Evolutionary conservation across 129 eudicot genomes (phyloP), one percentile per base, ranked within the genome.

Genomic region (Tagetes patula): DNA sequence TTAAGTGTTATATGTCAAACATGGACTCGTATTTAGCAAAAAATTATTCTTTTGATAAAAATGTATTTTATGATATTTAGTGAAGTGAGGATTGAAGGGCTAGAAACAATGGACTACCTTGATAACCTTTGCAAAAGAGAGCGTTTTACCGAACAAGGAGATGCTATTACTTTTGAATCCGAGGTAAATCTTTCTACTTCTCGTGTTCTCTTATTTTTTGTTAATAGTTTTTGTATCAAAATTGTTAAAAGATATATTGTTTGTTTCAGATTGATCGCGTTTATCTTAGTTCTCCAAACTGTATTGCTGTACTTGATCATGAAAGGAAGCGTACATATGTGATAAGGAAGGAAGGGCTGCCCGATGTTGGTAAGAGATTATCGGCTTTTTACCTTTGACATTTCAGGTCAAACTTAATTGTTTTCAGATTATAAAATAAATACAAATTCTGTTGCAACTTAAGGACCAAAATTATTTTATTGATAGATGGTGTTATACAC

Each of bases 41-140:
- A 3, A 9, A 64, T 45, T 10, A 0, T 12, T n/a, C 5, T 52
- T 32, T 39, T 31, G 27, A 8, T 30, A 43, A 70, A 6, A 30
- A 0, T 3, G 36, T 30, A 7, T 27, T 10, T 8, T 74, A 58
- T 74, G 48, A 5, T 74, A 52, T 13, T 70, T 84, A 94, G 98
- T 82, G 98, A 94, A 78, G 96, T 94, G 85, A 84, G 98, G 81
- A 80, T 94, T 20, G 98, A 94, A 94, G 97, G 97, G 40, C 80
- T 94, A 55, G 98, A 94, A 71, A 94, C 98, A 11, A 83, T 84
- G 67, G 96, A 94, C 79, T 94, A 87, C 80, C 59, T 94, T 2
- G 96, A 94, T 84, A 88, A 94, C 80, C 93, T 94, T 55, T 79
- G 56, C 61, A 86, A 83, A 66, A 69, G 82, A 76, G 92, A 90